These are phyloP conservation scores for Phytopythium vexans DNA, from an alignment of 352 stramenopile species.

Conservation along the genomic window DNA sequence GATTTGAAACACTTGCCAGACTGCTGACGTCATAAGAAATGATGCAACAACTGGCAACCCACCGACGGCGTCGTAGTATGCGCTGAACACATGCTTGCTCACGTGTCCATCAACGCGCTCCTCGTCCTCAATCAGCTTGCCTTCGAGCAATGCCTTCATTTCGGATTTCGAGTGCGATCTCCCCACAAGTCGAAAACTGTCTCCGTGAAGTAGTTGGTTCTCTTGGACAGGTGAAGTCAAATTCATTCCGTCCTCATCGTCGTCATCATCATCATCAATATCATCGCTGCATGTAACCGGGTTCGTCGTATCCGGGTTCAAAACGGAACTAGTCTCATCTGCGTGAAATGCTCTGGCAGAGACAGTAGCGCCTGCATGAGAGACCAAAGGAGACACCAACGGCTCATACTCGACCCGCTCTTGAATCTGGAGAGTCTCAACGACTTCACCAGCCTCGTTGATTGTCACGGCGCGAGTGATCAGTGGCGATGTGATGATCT, in stretches of 20 bases:
- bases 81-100: conserved; percentile 26
- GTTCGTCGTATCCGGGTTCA: too few relatives aligned
- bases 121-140: conserved; percentile 30
- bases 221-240: too few relatives aligned
- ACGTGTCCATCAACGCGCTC: conserved; percentile 27
- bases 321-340: neutral
- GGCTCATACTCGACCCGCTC: conserved; percentile 9
- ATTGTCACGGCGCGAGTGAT: conserved; percentile 27
- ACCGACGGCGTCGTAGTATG: conserved; percentile 29
- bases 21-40: conserved; percentile 43
- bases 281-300: too few relatives aligned
- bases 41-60: conserved; percentile 17
- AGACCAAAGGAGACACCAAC: conserved; percentile 15
- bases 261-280: too few relatives aligned
- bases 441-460: conserved; percentile 10
- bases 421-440: conserved; percentile 14
- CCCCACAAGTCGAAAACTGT: neutral
- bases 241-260: too few relatives aligned
- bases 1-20: conserved; percentile 61
- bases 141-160: conserved; percentile 15
- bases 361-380: neutral
- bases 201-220: too few relatives aligned
- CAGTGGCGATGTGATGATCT: conserved; percentile 32
- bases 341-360: conserved; percentile 2
- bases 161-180: conserved; percentile 5